Conservation (phyloP, 73 alveolate species). For the Paramecium primaurelia region DNA sequence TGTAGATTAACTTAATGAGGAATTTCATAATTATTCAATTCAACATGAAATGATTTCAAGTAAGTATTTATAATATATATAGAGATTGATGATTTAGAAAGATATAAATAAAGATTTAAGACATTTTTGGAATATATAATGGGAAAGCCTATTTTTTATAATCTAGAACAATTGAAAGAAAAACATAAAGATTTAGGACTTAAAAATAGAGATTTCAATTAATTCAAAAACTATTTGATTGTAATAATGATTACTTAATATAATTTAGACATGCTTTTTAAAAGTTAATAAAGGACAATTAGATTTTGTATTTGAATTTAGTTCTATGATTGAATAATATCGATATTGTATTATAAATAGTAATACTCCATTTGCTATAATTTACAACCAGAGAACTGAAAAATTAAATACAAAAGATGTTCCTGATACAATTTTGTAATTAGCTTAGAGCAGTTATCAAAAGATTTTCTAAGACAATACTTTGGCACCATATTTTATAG, state of each 20-base stretch:
- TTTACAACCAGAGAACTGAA: background rate
- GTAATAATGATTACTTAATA: background rate
- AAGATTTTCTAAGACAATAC: background rate
- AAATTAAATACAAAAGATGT: background rate
- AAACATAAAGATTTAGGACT: conserved; percentile 3
- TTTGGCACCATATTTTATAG: background rate
- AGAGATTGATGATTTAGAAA: conserved; percentile 3
- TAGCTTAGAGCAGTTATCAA: background rate
- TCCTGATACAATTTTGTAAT: background rate
- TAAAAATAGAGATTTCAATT: background rate
- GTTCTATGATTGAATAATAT: background rate
- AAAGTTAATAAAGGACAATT: background rate
- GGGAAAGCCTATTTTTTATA: conserved; percentile 33
- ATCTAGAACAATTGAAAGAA: background rate
- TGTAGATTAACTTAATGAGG: background rate
- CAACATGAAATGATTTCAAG: background rate
- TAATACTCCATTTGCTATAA: background rate
- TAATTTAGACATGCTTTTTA: background rate
- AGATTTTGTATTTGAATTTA: background rate
- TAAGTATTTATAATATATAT: background rate
- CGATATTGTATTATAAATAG: background rate
- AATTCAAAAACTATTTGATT: conserved; percentile 7
- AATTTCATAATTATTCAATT: background rate
- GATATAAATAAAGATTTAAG: background rate
- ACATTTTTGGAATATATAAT: background rate